Conservation (phyloP, 106 monocot genomes). For the Amphibolis antarctica region DNA sequence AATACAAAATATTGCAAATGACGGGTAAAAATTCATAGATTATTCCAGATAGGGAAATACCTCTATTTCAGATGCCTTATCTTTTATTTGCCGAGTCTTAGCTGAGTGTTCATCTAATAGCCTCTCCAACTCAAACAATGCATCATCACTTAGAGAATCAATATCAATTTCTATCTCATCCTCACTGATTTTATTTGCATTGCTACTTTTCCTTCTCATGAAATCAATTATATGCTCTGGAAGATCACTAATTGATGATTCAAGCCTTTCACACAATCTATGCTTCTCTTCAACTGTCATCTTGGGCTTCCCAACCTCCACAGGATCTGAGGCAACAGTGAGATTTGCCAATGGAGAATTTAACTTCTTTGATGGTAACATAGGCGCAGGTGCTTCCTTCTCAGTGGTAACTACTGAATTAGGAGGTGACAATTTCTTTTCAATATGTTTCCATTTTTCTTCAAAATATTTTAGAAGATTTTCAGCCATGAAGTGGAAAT, state of each 20-base stretch:
- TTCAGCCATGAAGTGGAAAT: conserved; percentile 80
- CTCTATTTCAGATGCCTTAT: conserved; percentile 45
- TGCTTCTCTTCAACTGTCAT: conserved; percentile 57
- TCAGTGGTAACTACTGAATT: conserved; percentile 23
- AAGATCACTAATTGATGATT: conserved; percentile 32
- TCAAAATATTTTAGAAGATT: conserved; percentile 63
- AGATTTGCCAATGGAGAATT: conserved; percentile 21
- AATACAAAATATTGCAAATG: too few species aligned
- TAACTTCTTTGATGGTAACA: conserved; percentile 42
- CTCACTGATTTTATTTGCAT: conserved; percentile 27
- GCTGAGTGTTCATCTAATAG: conserved; percentile 51
- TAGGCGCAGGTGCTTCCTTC: conserved; percentile 18
- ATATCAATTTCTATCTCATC: conserved; percentile 89
- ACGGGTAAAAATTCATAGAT: neutral
- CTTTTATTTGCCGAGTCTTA: conserved; percentile 26
- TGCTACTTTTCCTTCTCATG: conserved; percentile 30
- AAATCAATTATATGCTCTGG: conserved; percentile 60
- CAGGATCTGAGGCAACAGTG: neutral
- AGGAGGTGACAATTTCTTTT: conserved; percentile 40
- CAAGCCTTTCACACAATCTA: conserved; percentile 31
- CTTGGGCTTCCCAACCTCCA: conserved; percentile 18
- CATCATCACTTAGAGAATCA: conserved; percentile 43
- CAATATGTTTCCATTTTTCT: conserved; percentile 67
- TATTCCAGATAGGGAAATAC: conserved; percentile 7
- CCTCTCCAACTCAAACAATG: conserved; percentile 46